These are phyloP conservation scores for Volutella citrinella DNA, from an alignment of 2,329 filamentous ascomycete genomes.

Conservation along the genomic window DNA sequence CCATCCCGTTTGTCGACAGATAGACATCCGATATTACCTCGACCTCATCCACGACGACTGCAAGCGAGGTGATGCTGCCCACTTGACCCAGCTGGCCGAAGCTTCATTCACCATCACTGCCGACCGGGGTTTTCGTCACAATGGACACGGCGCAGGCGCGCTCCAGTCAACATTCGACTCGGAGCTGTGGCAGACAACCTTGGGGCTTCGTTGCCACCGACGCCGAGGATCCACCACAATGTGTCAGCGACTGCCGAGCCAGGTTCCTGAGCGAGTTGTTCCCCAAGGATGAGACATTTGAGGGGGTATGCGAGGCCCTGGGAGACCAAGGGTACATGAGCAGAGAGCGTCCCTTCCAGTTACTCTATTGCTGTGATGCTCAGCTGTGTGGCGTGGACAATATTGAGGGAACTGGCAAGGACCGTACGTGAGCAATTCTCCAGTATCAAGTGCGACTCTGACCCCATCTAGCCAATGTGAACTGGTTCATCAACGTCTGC, in stretches of 20 bases:
- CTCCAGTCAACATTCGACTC: no score
- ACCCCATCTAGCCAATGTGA: slow-evolving; percentile 49
- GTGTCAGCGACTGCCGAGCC: slow-evolving; percentile 32
- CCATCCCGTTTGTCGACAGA: no score
- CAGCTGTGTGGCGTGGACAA: slow-evolving; percentile 47
- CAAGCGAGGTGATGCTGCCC: no score
- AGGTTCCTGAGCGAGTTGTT: slow-evolving; percentile 30
- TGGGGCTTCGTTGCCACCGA: slow-evolving; percentile 30
- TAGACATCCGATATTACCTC: no score
- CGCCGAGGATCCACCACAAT: slow-evolving; percentile 30
- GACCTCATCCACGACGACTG: no score
- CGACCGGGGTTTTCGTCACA: no score
- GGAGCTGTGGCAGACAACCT: slow-evolving; percentile 14
- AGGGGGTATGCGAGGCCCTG: slow-evolving; percentile 30
- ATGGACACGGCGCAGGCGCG: no score
- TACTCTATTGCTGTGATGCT: slow-evolving; percentile 51
- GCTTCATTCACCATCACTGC: no score
- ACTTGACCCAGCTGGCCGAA: no score
- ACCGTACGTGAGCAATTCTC: no score
- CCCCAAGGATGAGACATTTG: slow-evolving; percentile 27
- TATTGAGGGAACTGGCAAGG: slow-evolving; percentile 31
- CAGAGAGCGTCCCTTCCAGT: slow-evolving; percentile 34
- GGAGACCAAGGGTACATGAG: slow-evolving; percentile 22
- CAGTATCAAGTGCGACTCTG: no score
- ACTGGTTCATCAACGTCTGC: slow-evolving; percentile 49